These are phyloP conservation scores for Phytophthora melonis DNA, from an alignment of 352 stramenopile species.

Conservation along the genomic window DNA sequence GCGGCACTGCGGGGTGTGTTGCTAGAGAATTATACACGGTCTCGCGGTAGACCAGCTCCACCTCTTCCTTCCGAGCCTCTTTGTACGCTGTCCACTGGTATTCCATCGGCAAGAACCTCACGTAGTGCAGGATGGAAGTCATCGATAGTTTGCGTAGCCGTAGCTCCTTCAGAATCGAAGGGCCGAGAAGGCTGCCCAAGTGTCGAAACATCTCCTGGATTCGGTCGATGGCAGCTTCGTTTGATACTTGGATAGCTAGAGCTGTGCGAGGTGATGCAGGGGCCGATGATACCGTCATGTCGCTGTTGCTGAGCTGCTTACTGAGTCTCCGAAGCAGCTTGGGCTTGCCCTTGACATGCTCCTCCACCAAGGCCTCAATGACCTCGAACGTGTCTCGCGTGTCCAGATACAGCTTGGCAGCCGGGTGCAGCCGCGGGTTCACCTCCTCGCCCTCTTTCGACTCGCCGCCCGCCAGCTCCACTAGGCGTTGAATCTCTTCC, in stretches of 20 bases:
- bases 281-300: background rate
- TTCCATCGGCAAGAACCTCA: conserved; percentile 69
- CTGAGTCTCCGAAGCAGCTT: conserved; percentile 70
- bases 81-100: conserved; percentile 76
- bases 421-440: conserved; percentile 58
- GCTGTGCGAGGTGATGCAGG: background rate
- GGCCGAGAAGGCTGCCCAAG: conserved; percentile 58
- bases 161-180: conserved; percentile 62
- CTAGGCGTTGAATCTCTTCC: conserved; percentile 70
- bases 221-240: conserved; percentile 58
- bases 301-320: conserved; percentile 38
- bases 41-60: conserved; percentile 52
- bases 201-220: conserved; percentile 81
- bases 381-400: conserved; percentile 80
- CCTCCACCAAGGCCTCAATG: conserved; percentile 65
- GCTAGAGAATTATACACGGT: conserved; percentile 34
- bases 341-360: conserved; percentile 47
- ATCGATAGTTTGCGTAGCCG: conserved; percentile 63
- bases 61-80: conserved; percentile 65
- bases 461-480: conserved; percentile 32
- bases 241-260: conserved; percentile 22
- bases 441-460: conserved; percentile 25
- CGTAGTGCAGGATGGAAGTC: conserved; percentile 65
- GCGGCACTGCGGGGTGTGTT: background rate
- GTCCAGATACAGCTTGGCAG: conserved; percentile 79